Percentiles rank a stretch among this genome's conserved stretches.
Evolutionary conservation across 2,329 filamentous ascomycete genomes (phyloP).

Genomic region (Fusarium tricinctum): DNA sequence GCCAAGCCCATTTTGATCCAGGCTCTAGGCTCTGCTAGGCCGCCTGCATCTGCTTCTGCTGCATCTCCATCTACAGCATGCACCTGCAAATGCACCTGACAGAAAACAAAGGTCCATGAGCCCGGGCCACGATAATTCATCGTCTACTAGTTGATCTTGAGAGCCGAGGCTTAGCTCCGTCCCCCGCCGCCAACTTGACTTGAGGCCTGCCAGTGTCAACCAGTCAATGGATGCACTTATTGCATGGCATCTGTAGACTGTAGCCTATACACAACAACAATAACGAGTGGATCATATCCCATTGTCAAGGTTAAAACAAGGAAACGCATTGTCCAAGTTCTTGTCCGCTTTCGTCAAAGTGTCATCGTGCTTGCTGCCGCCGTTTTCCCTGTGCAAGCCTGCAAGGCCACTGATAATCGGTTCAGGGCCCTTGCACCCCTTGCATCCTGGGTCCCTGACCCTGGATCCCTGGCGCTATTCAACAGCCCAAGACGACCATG

Average conservation of each 20-base stretch:
- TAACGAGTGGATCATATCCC: not conserved
- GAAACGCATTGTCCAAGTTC: slow-evolving; percentile 20
- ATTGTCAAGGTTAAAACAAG: slow-evolving; percentile 14
- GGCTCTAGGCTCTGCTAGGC: slow-evolving; percentile 9
- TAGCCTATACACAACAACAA: not conserved
- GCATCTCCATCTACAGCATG: slow-evolving; percentile 26
- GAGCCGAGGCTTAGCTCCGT: slow-evolving; percentile 20
- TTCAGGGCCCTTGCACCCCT: slow-evolving; percentile 32
- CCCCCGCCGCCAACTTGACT: not conserved
- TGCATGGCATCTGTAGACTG: slow-evolving; percentile 6
- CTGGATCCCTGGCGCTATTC: slow-evolving; percentile 5
- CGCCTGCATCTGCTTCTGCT: not conserved
- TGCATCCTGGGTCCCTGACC: slow-evolving; percentile 11
- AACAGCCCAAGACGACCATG: slow-evolving; percentile 11
- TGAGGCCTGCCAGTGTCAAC: slow-evolving; percentile 36
- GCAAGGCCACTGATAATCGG: slow-evolving; percentile 40
- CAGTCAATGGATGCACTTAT: slow-evolving; percentile 21
- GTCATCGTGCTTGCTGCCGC: slow-evolving; percentile 22
- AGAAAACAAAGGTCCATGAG: slow-evolving; percentile 11
- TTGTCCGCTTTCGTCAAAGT: slow-evolving; percentile 35
- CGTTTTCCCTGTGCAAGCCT: slow-evolving; percentile 27
- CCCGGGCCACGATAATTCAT: slow-evolving; percentile 21
- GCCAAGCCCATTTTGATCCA: slow-evolving; percentile 36
- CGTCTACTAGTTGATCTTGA: slow-evolving; percentile 8
- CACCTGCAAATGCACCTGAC: slow-evolving; percentile 37